Conservation (phyloP, 2,329 filamentous ascomycete genomes). For the Aspergillaceae sp. region DNA sequence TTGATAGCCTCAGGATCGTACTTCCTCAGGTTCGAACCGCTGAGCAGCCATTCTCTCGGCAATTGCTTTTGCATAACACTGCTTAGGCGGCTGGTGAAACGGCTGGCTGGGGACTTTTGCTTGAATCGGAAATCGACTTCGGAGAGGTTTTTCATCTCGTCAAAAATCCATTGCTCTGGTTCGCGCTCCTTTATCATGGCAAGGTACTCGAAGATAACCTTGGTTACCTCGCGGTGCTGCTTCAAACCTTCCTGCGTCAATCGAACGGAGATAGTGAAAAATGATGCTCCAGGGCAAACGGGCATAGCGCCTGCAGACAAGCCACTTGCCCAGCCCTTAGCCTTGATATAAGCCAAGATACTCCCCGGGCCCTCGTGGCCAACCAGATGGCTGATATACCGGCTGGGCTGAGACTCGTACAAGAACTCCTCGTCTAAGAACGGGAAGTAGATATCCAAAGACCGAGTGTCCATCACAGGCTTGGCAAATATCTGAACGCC, state of each 20-base stretch:
- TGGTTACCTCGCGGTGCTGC: slow-evolving; percentile 72
- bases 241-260: slow-evolving; percentile 78
- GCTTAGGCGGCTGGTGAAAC: slow-evolving; percentile 78
- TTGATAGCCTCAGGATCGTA: slow-evolving; percentile 74
- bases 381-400: slow-evolving; percentile 81
- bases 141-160: slow-evolving; percentile 81
- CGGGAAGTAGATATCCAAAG: slow-evolving; percentile 71
- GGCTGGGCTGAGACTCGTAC: slow-evolving; percentile 71
- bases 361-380: slow-evolving; percentile 90
- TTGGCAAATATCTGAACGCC: slow-evolving; percentile 73
- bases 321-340: slow-evolving; percentile 80
- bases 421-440: slow-evolving; percentile 75
- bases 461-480: slow-evolving; percentile 79
- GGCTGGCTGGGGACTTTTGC: slow-evolving; percentile 82
- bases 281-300: slow-evolving; percentile 69
- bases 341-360: slow-evolving; percentile 81
- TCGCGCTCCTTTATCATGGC: slow-evolving; percentile 70
- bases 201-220: slow-evolving; percentile 84
- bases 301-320: slow-evolving; percentile 68
- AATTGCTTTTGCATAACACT: slow-evolving; percentile 86
- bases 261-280: slow-evolving; percentile 71
- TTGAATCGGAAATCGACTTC: slow-evolving; percentile 94
- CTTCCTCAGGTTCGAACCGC: slow-evolving; percentile 66
- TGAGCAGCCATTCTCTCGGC: slow-evolving; percentile 79
- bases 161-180: slow-evolving; percentile 86